These are phyloP conservation scores for Hypoxylon sp. DNA, from an alignment of 2,329 filamentous ascomycete species.

Conservation along the genomic window DNA sequence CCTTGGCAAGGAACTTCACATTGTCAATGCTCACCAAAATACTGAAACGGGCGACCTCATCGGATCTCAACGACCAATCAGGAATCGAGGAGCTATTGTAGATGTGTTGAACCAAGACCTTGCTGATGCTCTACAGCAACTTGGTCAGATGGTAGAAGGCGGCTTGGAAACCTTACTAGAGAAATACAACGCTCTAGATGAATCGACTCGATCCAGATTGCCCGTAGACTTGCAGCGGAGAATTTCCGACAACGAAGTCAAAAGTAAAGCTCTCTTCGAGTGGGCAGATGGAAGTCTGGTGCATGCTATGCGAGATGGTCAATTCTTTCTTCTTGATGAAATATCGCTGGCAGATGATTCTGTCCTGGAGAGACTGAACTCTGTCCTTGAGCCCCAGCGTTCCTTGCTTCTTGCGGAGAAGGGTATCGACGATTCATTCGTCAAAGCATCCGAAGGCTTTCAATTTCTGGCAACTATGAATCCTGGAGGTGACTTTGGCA, in stretches of 20 bases:
- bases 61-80: constrained; percentile 90
- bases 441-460: constrained; percentile 83
- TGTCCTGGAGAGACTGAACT: constrained; percentile 95
- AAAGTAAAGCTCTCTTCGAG: constrained; percentile 90
- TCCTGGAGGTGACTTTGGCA: constrained; percentile 97
- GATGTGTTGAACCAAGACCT: constrained; percentile 77
- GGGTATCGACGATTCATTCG: constrained; percentile 84
- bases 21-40: constrained; percentile 98
- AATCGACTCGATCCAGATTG: constrained; percentile 61
- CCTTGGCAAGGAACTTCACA: constrained; percentile 81
- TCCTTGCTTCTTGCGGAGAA: constrained; percentile 94
- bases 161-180: constrained; percentile 70
- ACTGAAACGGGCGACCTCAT: constrained; percentile 98
- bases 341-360: constrained; percentile 98
- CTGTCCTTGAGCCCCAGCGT: constrained; percentile 89
- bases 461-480: constrained; percentile 99
- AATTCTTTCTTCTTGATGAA: constrained; percentile 95
- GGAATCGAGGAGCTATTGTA: constrained; percentile 83
- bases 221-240: constrained; percentile 64
- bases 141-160: constrained; percentile 60
- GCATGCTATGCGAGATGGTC: constrained; percentile 89
- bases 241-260: constrained; percentile 66
- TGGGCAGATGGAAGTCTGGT: constrained; percentile 97
- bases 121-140: constrained; percentile 58
- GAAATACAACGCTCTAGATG: constrained; percentile 69